Base-by-base conservation (phyloP, 2,329 filamentous ascomycete genomes). In the Talaromyces albobiverticillius region DNA sequence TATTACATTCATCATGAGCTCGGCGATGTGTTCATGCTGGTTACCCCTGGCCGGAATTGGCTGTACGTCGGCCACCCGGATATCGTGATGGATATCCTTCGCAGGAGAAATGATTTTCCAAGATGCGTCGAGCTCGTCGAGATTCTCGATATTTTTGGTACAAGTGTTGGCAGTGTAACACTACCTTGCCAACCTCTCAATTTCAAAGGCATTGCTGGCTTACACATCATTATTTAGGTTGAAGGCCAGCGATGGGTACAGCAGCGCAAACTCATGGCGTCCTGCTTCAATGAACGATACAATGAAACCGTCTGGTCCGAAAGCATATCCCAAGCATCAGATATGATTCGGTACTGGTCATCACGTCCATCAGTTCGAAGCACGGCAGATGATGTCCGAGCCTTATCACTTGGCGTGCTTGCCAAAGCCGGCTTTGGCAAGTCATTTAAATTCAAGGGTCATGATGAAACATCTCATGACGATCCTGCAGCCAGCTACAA, bases 1-100 rank as follows among this genome's bases (percentile, higher is more conserved):
- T 51, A 51, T 31, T 23, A 43, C 38, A 29, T n/a, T 23, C 48
- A 51, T 42, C 48, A 51, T 51, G 36, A 51, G 38, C 36, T 51
- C 2, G 36, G 36, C 25, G 48, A 43, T 42, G 25, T 40, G 22
- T 51, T 51, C 13, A 51, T 51, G 25, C 36, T 51, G 16, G 48
- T 51, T 13, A 51, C 48, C 1, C 48, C 48, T 9, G 48, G 36
- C 11, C 38, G 48, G 3, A 51, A 51, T 23, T 51, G 48, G 48
- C 26, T 51, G 38, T 51, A 51, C 26, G 18, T 51, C 18, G 48
- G 48, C 2, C 18, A 51, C 29, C 48, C 36, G 25, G 48, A 51
- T 43, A 51, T 51, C 22, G 36, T 51, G 25, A 51, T 43, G 25
- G 48, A 51, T 18, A 49, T 41, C 2, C 2, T 13, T 36, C 34